Conservation (phyloP, 352 stramenopile genomes). For the Phytophthora podocarpi region DNA sequence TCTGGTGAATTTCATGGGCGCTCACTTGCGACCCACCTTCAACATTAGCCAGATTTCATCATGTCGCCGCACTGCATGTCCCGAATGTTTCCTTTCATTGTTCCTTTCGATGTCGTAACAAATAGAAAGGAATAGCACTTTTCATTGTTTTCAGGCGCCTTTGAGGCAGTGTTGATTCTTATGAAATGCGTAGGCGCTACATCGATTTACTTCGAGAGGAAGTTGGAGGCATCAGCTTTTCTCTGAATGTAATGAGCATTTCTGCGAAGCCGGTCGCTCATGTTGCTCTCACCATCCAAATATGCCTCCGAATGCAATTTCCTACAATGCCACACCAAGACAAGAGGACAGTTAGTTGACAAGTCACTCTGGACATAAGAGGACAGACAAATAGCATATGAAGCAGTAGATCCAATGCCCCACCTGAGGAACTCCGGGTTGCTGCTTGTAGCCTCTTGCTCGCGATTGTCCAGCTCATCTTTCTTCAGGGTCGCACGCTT, state of each 20-base stretch:
- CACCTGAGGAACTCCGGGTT: slow-evolving; percentile 86
- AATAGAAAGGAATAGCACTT: slow-evolving; percentile 36
- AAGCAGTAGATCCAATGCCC: not conserved
- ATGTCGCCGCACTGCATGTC: slow-evolving; percentile 25
- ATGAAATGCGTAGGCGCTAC: not conserved
- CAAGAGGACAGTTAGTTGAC: slow-evolving; percentile 7
- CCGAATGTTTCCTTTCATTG: slow-evolving; percentile 26
- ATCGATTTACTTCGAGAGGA: slow-evolving; percentile 64
- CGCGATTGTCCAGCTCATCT: slow-evolving; percentile 58
- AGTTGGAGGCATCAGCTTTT: slow-evolving; percentile 79
- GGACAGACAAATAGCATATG: not conserved
- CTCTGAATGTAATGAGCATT: slow-evolving; percentile 90
- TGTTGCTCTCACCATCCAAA: slow-evolving; percentile 57
- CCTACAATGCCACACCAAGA: slow-evolving; percentile 33
- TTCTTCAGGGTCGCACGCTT: slow-evolving; percentile 60
- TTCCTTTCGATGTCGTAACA: slow-evolving; percentile 24
- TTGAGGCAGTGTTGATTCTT: not conserved
- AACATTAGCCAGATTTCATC: slow-evolving; percentile 12
- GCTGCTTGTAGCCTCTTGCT: slow-evolving; percentile 43
- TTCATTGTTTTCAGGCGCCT: slow-evolving; percentile 21
- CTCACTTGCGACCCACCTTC: not conserved
- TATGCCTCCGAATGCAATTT: slow-evolving; percentile 83
- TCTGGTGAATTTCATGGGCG: slow-evolving; percentile 11
- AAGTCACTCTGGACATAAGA: not conserved
- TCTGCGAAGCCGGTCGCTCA: slow-evolving; percentile 74